Conservation (phyloP, 192 early-diverging fungal species). For the Paraglomus brasilianum region DNA sequence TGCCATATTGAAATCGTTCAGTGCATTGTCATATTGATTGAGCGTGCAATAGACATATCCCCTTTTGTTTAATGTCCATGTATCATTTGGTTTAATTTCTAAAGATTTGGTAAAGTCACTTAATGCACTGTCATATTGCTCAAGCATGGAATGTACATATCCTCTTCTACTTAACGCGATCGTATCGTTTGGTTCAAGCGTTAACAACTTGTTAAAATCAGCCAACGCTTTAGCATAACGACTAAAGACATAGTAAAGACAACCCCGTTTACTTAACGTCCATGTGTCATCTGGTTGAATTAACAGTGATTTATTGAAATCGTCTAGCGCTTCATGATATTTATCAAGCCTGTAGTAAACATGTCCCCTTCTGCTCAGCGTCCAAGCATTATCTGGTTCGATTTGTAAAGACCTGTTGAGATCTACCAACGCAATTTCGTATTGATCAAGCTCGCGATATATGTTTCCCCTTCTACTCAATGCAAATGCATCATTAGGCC, state of each 20-base stretch:
- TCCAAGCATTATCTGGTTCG: not conserved
- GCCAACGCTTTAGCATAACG: not conserved
- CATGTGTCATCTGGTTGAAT: not conserved
- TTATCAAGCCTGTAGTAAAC: not conserved
- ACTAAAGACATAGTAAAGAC: not conserved
- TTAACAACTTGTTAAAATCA: not conserved
- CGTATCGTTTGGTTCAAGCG: not conserved
- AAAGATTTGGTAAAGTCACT: not conserved
- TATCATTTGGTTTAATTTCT: not conserved
- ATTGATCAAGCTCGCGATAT: not conserved
- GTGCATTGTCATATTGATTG: not conserved
- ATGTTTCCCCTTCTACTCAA: not conserved
- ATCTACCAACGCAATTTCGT: conserved; percentile 3
- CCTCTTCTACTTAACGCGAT: not conserved
- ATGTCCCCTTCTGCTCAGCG: not conserved
- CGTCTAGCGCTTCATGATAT: not conserved
- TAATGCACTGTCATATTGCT: not conserved
- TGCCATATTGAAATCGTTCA: conserved; percentile 1
- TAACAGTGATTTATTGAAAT: conserved; percentile 10
- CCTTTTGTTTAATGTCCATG: not conserved
- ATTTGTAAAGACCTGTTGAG: conserved; percentile 13
- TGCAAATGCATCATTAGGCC: not conserved
- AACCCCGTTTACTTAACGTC: conserved; percentile 11
- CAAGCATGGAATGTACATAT: not conserved
- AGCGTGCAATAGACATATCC: conserved; percentile 6